Conservation (phyloP, 2,329 filamentous ascomycete species). For the Fusarium tuaranense region DNA sequence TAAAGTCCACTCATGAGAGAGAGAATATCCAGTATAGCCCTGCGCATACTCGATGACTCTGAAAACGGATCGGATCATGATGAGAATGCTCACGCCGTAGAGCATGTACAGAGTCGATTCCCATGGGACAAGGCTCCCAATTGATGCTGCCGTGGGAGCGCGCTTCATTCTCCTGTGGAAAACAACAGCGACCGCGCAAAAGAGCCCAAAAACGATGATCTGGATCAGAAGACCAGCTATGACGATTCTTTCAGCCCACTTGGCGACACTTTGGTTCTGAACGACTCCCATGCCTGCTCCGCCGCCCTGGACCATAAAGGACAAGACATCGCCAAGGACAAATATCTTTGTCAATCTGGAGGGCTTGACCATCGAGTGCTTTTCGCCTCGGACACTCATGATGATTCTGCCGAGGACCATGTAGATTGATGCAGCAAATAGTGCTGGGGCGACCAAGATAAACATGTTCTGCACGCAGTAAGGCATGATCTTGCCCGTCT, state of each 20-base stretch:
- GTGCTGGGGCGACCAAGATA: not conserved
- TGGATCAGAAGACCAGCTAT: not conserved
- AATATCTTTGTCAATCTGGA: not conserved
- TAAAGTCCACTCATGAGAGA: not conserved
- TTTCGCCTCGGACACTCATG: not conserved
- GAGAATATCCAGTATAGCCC: not conserved
- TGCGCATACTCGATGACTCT: not conserved
- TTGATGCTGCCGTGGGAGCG: not conserved
- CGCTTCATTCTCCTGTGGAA: not conserved
- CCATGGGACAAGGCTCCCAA: not conserved
- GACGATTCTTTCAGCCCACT: not conserved
- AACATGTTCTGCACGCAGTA: not conserved
- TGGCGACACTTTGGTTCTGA: not conserved
- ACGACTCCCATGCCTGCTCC: not conserved
- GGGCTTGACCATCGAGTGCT: not conserved
- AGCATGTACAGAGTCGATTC: not conserved
- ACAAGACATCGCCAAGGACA: not conserved
- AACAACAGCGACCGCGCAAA: not conserved
- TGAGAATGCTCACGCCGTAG: not conserved
- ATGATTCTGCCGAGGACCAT: not conserved
- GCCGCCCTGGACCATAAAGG: not conserved
- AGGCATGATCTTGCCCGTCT: not conserved
- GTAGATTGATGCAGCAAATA: not conserved
- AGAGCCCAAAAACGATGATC: not conserved
- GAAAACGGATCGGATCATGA: not conserved